Evolutionary conservation across 257 asterid species (phyloP), one percentile per base, ranked within the genome.

Genomic region (Primulina tabacum): DNA sequence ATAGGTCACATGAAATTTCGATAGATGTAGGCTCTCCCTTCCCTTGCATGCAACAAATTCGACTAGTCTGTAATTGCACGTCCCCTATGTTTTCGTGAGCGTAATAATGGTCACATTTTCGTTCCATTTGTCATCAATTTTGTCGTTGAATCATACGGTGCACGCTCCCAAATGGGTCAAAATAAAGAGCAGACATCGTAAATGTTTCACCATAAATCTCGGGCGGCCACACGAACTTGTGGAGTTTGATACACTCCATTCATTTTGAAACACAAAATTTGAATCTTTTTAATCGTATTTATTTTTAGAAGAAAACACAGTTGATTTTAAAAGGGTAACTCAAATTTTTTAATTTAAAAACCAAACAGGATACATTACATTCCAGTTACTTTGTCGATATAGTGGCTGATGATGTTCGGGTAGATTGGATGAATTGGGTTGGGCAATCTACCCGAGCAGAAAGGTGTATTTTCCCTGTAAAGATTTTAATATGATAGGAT

Each of bases 1-100:
- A 55, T 33, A 26, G 8, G 57, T 47, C 69, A 59, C 73, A 76
- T 71, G 66, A 38, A 55, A 30, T 24, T 71, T 60, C 21, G 33
- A 30, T 30, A 30, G 62, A 28, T 37, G 52, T 37, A 66, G 71
- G 77, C 24, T 21, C 24, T 21, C 24, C 0, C 0, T 21, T 21
- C 33, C 76, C 67, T 76, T 47, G 20, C 53, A n/a, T 24, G 26
- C 37, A 52, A 71, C 11, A 38, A 33, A 34, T 50, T 4, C 18
- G 58, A 65, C 60, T 9, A 24, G 24, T 37, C 24, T 62, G n/a
- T 21, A n/a, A 11, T 17, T 24, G 18, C 9, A 33, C 56, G 62
- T 63, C 38, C 53, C 65, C 35, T 10, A 53, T 16, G 64, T 18
- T 71, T 74, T n/a, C 50, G 21, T 50, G 62, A 34, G 33, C 35